Percentiles rank a stretch among this genome's conserved stretches.
These are phyloP conservation scores for Priceomyces melissophilus DNA, from an alignment of 805 yeast genomes.

Conservation along the genomic window DNA sequence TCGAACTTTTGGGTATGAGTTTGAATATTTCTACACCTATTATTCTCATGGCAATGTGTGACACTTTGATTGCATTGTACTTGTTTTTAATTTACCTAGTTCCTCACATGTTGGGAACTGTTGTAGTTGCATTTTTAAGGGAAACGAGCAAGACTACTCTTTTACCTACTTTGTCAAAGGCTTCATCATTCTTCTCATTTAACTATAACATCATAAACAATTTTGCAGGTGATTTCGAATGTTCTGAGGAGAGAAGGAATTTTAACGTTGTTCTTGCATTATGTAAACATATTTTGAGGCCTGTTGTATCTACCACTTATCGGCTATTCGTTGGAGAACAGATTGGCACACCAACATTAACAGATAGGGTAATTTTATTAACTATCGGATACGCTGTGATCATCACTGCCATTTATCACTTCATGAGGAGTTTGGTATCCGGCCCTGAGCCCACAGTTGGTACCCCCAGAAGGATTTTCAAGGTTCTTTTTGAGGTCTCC, in stretches of 20 bases:
- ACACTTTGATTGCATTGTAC: constrained; percentile 31
- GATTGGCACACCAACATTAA: constrained; percentile 25
- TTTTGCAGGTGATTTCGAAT: not conserved
- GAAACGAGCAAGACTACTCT: constrained; percentile 2
- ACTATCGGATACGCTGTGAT: constrained; percentile 31
- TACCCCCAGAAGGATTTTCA: constrained; percentile 48
- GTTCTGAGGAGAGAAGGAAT: not conserved
- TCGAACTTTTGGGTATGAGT: constrained; percentile 34
- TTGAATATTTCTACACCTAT: constrained; percentile 35
- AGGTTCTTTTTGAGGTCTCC: constrained; percentile 49
- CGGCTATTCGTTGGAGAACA: constrained; percentile 16
- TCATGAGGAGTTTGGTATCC: constrained; percentile 28
- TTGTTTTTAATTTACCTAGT: constrained; percentile 42
- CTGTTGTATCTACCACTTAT: constrained; percentile 12
- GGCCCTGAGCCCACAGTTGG: constrained; percentile 47
- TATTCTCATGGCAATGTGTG: constrained; percentile 28
- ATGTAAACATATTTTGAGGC: constrained; percentile 15
- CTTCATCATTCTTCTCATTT: not conserved
- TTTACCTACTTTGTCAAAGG: not conserved
- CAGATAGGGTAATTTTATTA: constrained; percentile 37
- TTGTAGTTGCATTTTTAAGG: constrained; percentile 15
- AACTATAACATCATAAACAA: not conserved
- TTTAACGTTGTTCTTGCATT: constrained; percentile 7
- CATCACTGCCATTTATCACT: constrained; percentile 19
- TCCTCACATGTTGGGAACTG: constrained; percentile 47